A percentile compares a stretch with the other conserved stretches of the same genome.
phyloP scores from a whole-genome alignment of 2,329 filamentous ascomycete genomes.

The Venturia effusa region DNA sequence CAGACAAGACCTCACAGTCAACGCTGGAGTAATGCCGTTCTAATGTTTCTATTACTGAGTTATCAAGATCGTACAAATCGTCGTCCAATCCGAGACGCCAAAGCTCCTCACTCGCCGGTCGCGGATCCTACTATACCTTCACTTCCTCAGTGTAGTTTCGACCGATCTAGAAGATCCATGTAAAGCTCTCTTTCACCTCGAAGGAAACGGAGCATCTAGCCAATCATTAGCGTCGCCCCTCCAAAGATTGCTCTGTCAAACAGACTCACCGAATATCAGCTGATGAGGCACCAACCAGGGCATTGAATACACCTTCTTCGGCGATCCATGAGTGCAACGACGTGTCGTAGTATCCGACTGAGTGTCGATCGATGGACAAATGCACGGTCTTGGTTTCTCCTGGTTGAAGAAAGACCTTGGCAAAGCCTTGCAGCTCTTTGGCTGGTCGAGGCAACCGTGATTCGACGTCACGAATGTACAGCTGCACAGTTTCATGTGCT shows the following conservation, averaged over 20 bases:
- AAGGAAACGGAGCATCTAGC: constrained; percentile 40
- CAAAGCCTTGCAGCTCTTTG: constrained; percentile 62
- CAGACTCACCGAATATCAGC: constrained; percentile 48
- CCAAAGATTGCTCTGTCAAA: neutral
- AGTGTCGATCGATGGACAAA: constrained; percentile 33
- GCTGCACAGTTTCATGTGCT: constrained; percentile 56
- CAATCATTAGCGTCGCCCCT: neutral
- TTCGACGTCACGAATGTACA: constrained; percentile 55
- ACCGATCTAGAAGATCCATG: constrained; percentile 47
- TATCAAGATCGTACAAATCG: neutral
- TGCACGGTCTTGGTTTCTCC: constrained; percentile 25
- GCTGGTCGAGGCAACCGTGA: constrained; percentile 53
- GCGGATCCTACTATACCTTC: neutral
- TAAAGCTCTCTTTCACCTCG: constrained; percentile 53
- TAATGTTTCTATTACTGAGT: neutral
- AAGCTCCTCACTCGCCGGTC: neutral
- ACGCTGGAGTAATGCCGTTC: neutral
- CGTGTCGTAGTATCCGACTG: constrained; percentile 52
- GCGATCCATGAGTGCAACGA: constrained; percentile 50
- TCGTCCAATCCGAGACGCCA: neutral
- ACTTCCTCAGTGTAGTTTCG: neutral
- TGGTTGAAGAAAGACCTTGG: constrained; percentile 29
- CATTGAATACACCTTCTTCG: constrained; percentile 51
- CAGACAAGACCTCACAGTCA: neutral
- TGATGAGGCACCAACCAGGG: constrained; percentile 51